Conservation (phyloP, 139 green algal species). For the Dunaliella sp. region DNA sequence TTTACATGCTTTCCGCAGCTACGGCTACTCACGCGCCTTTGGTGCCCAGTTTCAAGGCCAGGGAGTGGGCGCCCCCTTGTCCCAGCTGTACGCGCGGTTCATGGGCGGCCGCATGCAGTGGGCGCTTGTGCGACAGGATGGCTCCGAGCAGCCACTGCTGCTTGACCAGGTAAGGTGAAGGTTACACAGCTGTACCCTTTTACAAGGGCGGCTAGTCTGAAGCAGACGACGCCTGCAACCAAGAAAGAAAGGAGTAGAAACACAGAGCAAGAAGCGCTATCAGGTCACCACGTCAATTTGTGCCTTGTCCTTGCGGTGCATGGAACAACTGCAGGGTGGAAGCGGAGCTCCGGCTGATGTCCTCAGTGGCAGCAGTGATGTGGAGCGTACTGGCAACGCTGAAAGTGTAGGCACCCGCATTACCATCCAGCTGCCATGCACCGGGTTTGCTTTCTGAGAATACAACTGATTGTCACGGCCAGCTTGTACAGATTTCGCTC, state of each 20-base stretch:
- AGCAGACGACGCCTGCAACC: neutral
- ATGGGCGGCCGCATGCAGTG: constrained; percentile 36
- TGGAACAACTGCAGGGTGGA: no score
- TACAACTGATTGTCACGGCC: no score
- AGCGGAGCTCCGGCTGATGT: no score
- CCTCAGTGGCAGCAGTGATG: no score
- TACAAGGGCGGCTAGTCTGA: neutral
- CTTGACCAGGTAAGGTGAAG: neutral
- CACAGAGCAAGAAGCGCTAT: no score
- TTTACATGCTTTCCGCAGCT: no score
- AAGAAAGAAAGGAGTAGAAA: no score
- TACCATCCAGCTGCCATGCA: neutral
- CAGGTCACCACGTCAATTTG: no score
- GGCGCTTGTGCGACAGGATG: neutral
- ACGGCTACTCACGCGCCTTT: constrained; percentile 40
- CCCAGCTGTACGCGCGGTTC: constrained; percentile 27
- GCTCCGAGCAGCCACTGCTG: neutral
- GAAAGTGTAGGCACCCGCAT: neutral
- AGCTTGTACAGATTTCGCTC: no score
- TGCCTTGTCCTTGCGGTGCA: no score
- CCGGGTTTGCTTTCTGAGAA: neutral
- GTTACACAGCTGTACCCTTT: neutral
- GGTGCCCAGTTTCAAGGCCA: constrained; percentile 35
- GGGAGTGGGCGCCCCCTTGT: constrained; percentile 42
- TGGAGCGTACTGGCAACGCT: no score